Base-by-base conservation (phyloP, 1,284 basidiomycete species). In the Phellopilus nigrolimitatus region DNA sequence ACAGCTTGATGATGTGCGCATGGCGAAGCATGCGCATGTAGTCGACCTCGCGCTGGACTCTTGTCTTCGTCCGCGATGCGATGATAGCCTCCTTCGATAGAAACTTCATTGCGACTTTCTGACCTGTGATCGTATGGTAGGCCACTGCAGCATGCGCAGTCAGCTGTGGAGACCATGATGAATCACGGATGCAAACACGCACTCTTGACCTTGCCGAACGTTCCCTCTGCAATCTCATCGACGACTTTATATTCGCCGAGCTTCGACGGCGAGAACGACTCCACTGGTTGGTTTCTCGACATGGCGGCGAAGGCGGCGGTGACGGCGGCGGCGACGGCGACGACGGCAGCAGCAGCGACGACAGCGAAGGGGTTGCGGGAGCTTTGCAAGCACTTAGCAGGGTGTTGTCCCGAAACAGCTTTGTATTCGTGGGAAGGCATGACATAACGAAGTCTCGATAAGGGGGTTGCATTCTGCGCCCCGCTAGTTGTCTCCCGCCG, bases 151-250 rank as follows among this genome's bases (percentile, higher is more conserved):
- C 54, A 56, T 28, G 37, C 44, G 9, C 25, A 47, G 19, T 45
- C 21, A 43, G 25, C 47, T 49, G 55, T 47, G 47, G 41, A 42
- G 40, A 40, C 47, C 42, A 47, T 39, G 50, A 55, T 56, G 49
- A 39, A 43, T 44, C 24, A n/a, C 19, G n/a, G n/a, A 40, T 28
- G 36, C 38, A 43, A 47, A 38, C 43, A 76, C 91, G 69, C 68
- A 95, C 94, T 89, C 76, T 97, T 98, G 65, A 99, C 95, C 69
- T 97, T 97, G 53, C 95, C 95, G 70, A 98, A 99, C 10, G 91
- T 95, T 15, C 95, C 95, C 55, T 89, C 86, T 46, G 87, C 88
- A 58, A 90, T 89, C 64, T 89, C 84, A 54, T 75, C 69, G 43
- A 82, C 74, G 55, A 91, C 81, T 19, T 75, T 83, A 68, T 91